Evolutionary conservation across 108 stramenopile genomes (phyloP).

Genomic region (Pseudonitzschia pungens): DNA sequence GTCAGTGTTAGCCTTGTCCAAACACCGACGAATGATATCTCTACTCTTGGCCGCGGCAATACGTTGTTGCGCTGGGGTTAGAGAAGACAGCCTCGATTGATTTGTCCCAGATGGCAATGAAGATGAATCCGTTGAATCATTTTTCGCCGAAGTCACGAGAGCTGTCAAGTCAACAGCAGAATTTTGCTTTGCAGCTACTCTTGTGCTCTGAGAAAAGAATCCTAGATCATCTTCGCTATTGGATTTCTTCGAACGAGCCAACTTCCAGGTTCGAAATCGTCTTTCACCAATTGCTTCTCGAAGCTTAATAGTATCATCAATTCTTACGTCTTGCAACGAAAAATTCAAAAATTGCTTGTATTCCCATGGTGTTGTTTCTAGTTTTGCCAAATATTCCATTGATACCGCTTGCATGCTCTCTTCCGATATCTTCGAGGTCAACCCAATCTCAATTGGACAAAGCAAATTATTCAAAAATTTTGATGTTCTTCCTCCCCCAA

Average conservation of each 20-base stretch:
- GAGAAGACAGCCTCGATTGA: slow-evolving; percentile 38
- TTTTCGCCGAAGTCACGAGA: slow-evolving; percentile 36
- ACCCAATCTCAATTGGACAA: slow-evolving; percentile 33
- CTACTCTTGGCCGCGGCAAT: slow-evolving; percentile 69
- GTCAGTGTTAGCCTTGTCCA: slow-evolving; percentile 41
- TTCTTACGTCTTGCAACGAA: slow-evolving; percentile 13
- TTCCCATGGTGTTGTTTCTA: slow-evolving; percentile 76
- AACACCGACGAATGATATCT: slow-evolving; percentile 67
- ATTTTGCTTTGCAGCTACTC: slow-evolving; percentile 25
- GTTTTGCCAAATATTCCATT: slow-evolving; percentile 62
- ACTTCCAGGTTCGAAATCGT: slow-evolving; percentile 69
- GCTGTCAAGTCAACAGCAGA: slow-evolving; percentile 30
- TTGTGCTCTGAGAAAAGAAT: slow-evolving; percentile 16
- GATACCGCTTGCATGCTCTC: slow-evolving; percentile 15
- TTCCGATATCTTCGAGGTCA: neutral
- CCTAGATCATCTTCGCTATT: slow-evolving; percentile 19
- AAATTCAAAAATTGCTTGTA: slow-evolving; percentile 66
- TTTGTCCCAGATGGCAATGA: slow-evolving; percentile 28
- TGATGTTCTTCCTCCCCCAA: slow-evolving; percentile 36
- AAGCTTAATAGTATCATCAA: slow-evolving; percentile 49
- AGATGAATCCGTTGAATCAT: slow-evolving; percentile 37
- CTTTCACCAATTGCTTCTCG: slow-evolving; percentile 83
- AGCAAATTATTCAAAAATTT: slow-evolving; percentile 49
- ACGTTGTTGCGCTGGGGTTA: slow-evolving; percentile 51
- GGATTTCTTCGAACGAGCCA: slow-evolving; percentile 55